phyloP scores from a whole-genome alignment of 352 stramenopile species.

The Globisporangium mamillatum region DNA sequence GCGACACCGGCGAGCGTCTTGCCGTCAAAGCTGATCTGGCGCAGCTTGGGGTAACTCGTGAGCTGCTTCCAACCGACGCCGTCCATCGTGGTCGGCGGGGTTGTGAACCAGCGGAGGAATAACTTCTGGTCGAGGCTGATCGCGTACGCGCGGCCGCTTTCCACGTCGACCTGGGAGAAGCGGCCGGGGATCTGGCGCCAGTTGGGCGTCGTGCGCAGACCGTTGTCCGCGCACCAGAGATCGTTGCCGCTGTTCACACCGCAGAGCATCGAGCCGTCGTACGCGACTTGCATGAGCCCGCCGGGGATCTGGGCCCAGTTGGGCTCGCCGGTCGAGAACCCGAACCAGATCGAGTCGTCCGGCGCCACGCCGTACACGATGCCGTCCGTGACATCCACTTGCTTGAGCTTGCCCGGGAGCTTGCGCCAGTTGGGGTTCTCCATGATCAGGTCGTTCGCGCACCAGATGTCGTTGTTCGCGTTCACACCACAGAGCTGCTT shows the following conservation, averaged over 20 bases:
- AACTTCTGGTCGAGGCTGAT: slow-evolving; percentile 8
- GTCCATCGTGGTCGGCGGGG: slow-evolving; percentile 4
- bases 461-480: slow-evolving; percentile 23
- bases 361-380: slow-evolving; percentile 19
- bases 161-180: slow-evolving; percentile 22
- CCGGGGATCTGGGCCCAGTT: slow-evolving; percentile 15
- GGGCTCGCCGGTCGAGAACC: slow-evolving; percentile 22
- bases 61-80: slow-evolving; percentile 15
- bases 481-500: slow-evolving; percentile 31
- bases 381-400: slow-evolving; percentile 23
- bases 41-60: slow-evolving; percentile 13
- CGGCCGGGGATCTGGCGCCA: slow-evolving; percentile 15
- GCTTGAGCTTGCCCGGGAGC: slow-evolving; percentile 25
- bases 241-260: slow-evolving; percentile 10
- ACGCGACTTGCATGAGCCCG: slow-evolving; percentile 19
- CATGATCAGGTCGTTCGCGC: slow-evolving; percentile 23
- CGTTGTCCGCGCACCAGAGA: slow-evolving; percentile 20
- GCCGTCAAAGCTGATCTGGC: slow-evolving; percentile 25
- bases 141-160: slow-evolving; percentile 20
- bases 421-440: slow-evolving; percentile 26
- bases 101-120: slow-evolving; percentile 18
- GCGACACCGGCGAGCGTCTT: slow-evolving; percentile 18
- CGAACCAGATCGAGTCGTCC: slow-evolving; percentile 21
- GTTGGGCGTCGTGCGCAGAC: slow-evolving; percentile 11
- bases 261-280: slow-evolving; percentile 28